phyloP scores from a whole-genome alignment of 1,284 basidiomycete species.

The Rhizoctonia solani region DNA sequence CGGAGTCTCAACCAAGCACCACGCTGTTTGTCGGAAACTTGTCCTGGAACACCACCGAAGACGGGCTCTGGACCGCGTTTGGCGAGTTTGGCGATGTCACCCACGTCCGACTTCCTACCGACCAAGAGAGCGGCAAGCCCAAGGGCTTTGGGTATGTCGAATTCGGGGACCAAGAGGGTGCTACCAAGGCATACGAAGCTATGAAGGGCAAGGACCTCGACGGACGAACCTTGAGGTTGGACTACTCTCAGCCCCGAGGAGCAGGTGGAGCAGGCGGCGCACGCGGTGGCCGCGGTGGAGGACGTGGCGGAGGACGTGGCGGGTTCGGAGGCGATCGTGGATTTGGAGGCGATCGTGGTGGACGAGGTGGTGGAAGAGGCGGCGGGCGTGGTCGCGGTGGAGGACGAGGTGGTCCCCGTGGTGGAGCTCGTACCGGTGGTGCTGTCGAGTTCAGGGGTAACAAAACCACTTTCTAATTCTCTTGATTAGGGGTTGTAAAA shows the following conservation, averaged over 20 bases:
- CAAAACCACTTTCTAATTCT: slow-evolving; percentile 73
- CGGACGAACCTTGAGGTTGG: slow-evolving; percentile 81
- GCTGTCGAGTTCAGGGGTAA: slow-evolving; percentile 75
- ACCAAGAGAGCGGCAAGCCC: slow-evolving; percentile 85
- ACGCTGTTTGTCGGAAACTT: slow-evolving; percentile 93
- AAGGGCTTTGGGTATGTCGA: slow-evolving; percentile 99
- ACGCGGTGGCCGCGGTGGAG: slow-evolving; percentile 44
- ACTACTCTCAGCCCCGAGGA: slow-evolving; percentile 88
- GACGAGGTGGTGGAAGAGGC: slow-evolving; percentile 49
- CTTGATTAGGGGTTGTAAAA: slow-evolving; percentile 38
- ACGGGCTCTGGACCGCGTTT: slow-evolving; percentile 90
- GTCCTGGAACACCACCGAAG: slow-evolving; percentile 80
- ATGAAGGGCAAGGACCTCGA: slow-evolving; percentile 79
- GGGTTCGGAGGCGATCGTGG: slow-evolving; percentile 49
- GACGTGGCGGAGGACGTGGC: slow-evolving; percentile 44
- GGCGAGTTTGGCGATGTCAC: slow-evolving; percentile 88
- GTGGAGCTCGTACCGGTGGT: slow-evolving; percentile 67
- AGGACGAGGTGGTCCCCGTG: slow-evolving; percentile 47
- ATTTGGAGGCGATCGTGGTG: slow-evolving; percentile 53
- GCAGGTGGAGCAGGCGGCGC: slow-evolving; percentile 55
- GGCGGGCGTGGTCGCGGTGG: slow-evolving; percentile 46
- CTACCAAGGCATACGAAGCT: slow-evolving; percentile 79
- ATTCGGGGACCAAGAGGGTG: slow-evolving; percentile 79
- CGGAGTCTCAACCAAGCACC: slow-evolving; percentile 67
- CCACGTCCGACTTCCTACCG: slow-evolving; percentile 89